These are phyloP conservation scores for Vararia minispora DNA, from an alignment of 768 basidiomycete species.

Conservation along the genomic window DNA sequence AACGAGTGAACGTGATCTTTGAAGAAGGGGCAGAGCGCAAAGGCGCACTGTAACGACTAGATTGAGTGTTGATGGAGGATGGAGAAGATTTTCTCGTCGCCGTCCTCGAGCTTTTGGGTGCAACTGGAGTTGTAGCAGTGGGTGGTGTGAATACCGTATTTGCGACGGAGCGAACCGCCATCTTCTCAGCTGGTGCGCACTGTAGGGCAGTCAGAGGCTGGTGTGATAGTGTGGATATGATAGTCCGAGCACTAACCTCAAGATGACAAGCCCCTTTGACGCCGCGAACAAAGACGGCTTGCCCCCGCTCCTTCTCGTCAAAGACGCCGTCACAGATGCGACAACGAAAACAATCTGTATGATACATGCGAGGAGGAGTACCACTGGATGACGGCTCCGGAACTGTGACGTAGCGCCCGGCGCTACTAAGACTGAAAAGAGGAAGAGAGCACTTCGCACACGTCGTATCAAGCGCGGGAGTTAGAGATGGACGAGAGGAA, in stretches of 20 bases:
- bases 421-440: constrained; percentile 45
- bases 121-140: constrained; percentile 3
- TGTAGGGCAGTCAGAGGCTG: constrained; percentile 10
- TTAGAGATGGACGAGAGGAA: constrained; percentile 21
- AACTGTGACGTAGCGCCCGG: constrained; percentile 62
- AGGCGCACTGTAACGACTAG: constrained; percentile 30
- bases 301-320: constrained; percentile 46
- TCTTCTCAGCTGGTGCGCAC: constrained; percentile 37
- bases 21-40: constrained; percentile 27
- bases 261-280: constrained; percentile 59
- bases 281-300: constrained; percentile 61
- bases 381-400: constrained; percentile 34
- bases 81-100: constrained; percentile 16
- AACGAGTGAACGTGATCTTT: constrained; percentile 33
- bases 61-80: constrained; percentile 18
- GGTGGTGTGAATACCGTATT: constrained; percentile 8
- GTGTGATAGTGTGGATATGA: constrained; percentile 1
- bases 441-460: constrained; percentile 52
- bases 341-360: constrained; percentile 70
- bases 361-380: constrained; percentile 49
- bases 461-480: constrained; percentile 27
- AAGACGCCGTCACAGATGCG: constrained; percentile 53
- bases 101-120: constrained; percentile 2
- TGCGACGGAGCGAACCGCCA: constrained; percentile 22
- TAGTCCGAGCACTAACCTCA: constrained; percentile 31